Percentiles rank a stretch among this genome's conserved stretches.
These are phyloP conservation scores for Leccinum incarnatum DNA, from an alignment of 768 basidiomycete species.

Conservation along the genomic window DNA sequence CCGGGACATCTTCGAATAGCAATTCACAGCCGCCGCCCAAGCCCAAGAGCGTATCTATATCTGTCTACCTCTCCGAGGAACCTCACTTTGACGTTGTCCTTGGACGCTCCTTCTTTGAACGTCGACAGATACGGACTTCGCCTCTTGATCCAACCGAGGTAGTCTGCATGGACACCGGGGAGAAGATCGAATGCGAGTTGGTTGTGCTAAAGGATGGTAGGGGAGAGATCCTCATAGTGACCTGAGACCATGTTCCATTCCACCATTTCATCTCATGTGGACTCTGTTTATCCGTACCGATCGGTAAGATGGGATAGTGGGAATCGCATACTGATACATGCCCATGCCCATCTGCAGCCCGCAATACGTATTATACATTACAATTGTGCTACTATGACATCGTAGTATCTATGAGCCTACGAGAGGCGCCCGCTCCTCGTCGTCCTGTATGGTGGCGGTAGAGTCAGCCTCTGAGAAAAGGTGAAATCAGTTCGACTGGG, in stretches of 20 bases:
- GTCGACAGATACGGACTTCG: conserved; percentile 69
- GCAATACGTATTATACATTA: neutral
- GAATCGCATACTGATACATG: neutral
- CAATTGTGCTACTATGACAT: neutral
- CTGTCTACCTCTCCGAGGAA: conserved; percentile 91
- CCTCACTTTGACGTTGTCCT: conserved; percentile 95
- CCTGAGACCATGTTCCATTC: conserved; percentile 28
- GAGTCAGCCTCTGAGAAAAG: conserved; percentile 16
- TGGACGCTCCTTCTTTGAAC: conserved; percentile 82
- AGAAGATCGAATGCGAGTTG: conserved; percentile 87
- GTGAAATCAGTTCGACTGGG: neutral
- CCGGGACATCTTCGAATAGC: neutral
- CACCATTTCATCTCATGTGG: neutral
- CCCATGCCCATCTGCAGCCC: neutral
- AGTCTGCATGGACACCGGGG: conserved; percentile 88
- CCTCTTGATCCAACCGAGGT: conserved; percentile 85
- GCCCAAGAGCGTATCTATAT: conserved; percentile 44
- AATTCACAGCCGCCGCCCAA: conserved; percentile 11
- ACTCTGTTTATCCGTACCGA: neutral
- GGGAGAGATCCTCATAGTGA: conserved; percentile 88
- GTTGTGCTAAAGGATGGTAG: conserved; percentile 90
- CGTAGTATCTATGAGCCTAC: neutral
- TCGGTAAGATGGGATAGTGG: neutral
- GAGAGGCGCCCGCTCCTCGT: no score
- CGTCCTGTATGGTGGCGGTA: neutral